A percentile compares a stretch with the other conserved stretches of the same genome.
Conservation (phyloP, 257 asterid species). For the Solanum chaucha region DNA sequence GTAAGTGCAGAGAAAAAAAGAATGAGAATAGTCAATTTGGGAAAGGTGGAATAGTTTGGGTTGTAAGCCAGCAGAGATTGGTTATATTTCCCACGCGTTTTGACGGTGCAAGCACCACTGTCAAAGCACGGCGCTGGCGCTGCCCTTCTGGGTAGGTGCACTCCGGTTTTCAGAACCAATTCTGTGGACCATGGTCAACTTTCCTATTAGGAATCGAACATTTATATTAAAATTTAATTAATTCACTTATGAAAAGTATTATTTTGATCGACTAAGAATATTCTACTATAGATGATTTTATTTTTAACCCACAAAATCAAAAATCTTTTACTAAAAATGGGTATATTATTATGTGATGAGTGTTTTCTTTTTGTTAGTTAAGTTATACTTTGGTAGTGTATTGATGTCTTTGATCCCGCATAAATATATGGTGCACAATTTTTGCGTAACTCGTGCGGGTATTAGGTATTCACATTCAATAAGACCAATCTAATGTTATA, state of each 20-base stretch:
- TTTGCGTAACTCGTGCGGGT: background rate
- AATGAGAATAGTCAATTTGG: background rate
- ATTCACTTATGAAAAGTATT: no score
- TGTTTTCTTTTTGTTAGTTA: no score
- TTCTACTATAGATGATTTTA: no score
- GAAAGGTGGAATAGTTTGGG: background rate
- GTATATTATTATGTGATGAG: no score
- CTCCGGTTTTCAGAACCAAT: background rate
- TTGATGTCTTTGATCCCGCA: background rate
- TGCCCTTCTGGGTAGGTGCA: background rate
- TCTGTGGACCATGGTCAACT: background rate
- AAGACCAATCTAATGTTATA: no score
- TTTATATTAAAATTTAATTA: no score
- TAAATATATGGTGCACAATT: background rate
- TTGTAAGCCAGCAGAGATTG: background rate
- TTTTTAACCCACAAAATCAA: no score
- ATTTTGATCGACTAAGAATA: no score
- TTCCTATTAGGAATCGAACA: background rate
- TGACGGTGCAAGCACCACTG: background rate
- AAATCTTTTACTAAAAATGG: no score
- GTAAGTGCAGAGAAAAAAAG: background rate
- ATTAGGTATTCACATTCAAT: no score
- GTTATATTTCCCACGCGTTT: conserved; percentile 7
- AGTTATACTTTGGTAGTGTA: no score
- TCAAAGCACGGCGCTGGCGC: background rate